A percentile compares a stretch with the other conserved stretches of the same genome.
Conservation (phyloP, 1,284 basidiomycete species). For the Hypsizygus ulmarius region DNA sequence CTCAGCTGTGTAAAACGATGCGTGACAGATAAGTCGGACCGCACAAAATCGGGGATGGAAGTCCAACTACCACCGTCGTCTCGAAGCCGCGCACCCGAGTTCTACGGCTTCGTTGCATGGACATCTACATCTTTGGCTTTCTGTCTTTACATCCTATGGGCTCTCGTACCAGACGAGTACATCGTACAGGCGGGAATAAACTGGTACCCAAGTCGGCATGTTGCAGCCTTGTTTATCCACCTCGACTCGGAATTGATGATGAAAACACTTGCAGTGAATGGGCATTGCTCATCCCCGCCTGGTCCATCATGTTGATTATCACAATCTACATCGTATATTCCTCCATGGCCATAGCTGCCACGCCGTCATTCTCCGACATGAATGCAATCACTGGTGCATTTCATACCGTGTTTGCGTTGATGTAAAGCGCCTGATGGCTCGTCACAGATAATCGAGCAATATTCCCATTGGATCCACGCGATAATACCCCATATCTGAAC, state of each 20-base stretch:
- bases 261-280: slow-evolving; percentile 61
- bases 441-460: slow-evolving; percentile 15
- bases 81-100: slow-evolving; percentile 68
- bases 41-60: not conserved
- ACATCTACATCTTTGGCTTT: slow-evolving; percentile 75
- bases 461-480: slow-evolving; percentile 13
- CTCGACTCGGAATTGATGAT: not conserved
- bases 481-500: slow-evolving; percentile 45
- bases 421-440: not conserved
- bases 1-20: slow-evolving; percentile 3
- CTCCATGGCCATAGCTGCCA: slow-evolving; percentile 67
- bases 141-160: slow-evolving; percentile 69
- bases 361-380: slow-evolving; percentile 68
- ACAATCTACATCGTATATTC: slow-evolving; percentile 80
- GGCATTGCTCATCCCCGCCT: slow-evolving; percentile 82
- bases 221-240: slow-evolving; percentile 2
- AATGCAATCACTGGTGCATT: slow-evolving; percentile 62
- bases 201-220: slow-evolving; percentile 88
- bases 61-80: not conserved
- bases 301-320: slow-evolving; percentile 69
- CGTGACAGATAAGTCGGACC: not conserved
- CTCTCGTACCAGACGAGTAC: slow-evolving; percentile 51
- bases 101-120: slow-evolving; percentile 87
- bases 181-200: slow-evolving; percentile 65
- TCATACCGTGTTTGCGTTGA: not conserved